These are phyloP conservation scores for Chytriomyces sp. DNA, from an alignment of 192 early-diverging fungal species.

Conservation along the genomic window DNA sequence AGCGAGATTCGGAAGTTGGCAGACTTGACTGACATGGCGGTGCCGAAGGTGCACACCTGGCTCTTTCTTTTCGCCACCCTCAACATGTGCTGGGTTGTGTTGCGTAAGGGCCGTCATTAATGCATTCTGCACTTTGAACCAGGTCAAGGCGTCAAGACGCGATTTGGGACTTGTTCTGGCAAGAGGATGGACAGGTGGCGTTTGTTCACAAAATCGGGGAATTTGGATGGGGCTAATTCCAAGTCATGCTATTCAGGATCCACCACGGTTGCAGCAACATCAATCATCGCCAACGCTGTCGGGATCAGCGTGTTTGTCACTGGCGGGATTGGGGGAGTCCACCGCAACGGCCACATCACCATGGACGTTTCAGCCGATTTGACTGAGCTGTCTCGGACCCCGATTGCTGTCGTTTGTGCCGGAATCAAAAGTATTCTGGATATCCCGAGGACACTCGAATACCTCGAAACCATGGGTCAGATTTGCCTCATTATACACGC, in stretches of 20 bases:
- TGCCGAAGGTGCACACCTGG: conserved; percentile 41
- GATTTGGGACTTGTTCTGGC: conserved; percentile 81
- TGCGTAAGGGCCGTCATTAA: too few relatives aligned
- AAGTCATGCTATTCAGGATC: conserved; percentile 61
- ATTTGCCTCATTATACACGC: too few relatives aligned
- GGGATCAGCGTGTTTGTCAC: conserved; percentile 94
- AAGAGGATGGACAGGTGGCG: conserved; percentile 47
- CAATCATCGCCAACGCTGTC: conserved; percentile 82
- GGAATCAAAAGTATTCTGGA: conserved; percentile 97
- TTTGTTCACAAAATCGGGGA: not conserved
- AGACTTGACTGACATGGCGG: conserved; percentile 39
- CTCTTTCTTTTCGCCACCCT: too few relatives aligned
- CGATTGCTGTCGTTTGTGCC: conserved; percentile 94
- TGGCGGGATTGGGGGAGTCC: conserved; percentile 96
- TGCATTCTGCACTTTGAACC: not conserved
- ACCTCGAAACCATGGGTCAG: conserved; percentile 52
- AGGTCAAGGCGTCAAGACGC: conserved; percentile 81
- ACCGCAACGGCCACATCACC: conserved; percentile 70
- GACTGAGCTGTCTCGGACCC: conserved; percentile 86
- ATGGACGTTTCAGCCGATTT: conserved; percentile 90
- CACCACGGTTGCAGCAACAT: conserved; percentile 92
- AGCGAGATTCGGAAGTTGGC: conserved; percentile 53
- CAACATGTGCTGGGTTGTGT: too few relatives aligned
- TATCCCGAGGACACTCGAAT: conserved; percentile 89
- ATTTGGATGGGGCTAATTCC: not conserved